Evolutionary conservation across 371 early-diverging fungal genomes (phyloP).

Genomic region (Syncephalastrum contaminatum): DNA sequence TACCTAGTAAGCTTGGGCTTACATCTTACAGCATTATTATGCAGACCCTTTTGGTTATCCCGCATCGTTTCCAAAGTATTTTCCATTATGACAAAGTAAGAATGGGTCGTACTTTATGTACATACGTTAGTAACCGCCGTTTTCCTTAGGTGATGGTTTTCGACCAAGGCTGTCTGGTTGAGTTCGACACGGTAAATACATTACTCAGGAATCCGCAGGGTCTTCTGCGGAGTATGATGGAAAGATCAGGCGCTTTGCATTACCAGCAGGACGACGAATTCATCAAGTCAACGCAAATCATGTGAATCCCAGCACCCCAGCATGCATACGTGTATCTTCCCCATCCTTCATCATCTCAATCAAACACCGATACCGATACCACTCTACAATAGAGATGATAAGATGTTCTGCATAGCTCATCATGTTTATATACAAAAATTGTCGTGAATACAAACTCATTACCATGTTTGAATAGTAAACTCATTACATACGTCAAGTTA

Average conservation of each 20-base stretch:
- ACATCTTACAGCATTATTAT: background rate
- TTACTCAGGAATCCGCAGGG: conserved; percentile 32
- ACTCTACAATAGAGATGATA: too few species aligned
- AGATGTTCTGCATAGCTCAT: too few species aligned
- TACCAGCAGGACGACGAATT: background rate
- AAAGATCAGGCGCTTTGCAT: conserved; percentile 32
- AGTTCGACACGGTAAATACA: conserved; percentile 69
- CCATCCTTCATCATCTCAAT: too few species aligned
- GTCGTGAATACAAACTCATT: too few species aligned
- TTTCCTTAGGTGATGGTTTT: conserved; percentile 41
- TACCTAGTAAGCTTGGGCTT: background rate
- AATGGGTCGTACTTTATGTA: background rate
- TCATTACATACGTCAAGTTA: too few species aligned
- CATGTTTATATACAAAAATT: too few species aligned
- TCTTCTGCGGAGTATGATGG: conserved; percentile 29
- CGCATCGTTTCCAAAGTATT: conserved; percentile 72
- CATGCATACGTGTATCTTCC: too few species aligned
- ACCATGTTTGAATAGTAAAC: too few species aligned
- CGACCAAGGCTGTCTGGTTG: conserved; percentile 74
- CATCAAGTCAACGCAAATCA: too few species aligned
- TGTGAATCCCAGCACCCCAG: too few species aligned
- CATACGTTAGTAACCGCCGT: too few species aligned
- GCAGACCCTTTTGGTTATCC: conserved; percentile 84
- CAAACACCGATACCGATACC: too few species aligned
- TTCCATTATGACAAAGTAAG: conserved; percentile 56